Evolutionary conservation across 139 green algal genomes (phyloP).

Genomic region (Chlorella sp.): DNA sequence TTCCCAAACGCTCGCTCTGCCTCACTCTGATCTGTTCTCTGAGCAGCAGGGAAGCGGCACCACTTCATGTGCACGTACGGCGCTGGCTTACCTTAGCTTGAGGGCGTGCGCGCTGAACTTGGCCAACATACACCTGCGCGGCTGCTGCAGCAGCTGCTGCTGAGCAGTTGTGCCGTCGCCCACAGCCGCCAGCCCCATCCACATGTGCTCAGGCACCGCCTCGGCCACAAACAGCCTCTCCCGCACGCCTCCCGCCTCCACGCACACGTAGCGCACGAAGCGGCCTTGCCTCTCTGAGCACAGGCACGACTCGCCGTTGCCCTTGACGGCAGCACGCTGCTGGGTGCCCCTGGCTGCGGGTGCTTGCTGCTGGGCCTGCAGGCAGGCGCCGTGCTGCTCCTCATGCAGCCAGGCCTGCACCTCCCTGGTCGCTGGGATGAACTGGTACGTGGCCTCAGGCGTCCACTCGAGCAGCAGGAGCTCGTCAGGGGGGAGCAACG

Average conservation of each 20-base stretch:
- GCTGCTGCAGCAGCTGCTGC: background rate
- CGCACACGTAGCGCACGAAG: background rate
- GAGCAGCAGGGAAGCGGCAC: no score
- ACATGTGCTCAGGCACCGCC: no score
- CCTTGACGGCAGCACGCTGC: no score
- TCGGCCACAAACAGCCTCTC: no score
- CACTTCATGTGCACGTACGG: no score
- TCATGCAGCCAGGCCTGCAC: constrained; percentile 47
- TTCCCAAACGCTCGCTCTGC: no score
- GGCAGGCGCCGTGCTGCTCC: constrained; percentile 4
- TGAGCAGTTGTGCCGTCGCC: no score
- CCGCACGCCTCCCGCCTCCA: no score
- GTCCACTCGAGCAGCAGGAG: constrained; percentile 49
- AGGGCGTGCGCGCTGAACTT: background rate
- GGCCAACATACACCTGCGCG: background rate
- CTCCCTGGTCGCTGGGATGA: constrained; percentile 22
- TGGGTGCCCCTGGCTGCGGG: no score
- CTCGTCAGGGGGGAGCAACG: constrained; percentile 36
- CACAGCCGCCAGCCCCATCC: no score
- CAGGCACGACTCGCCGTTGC: background rate
- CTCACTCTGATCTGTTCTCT: no score
- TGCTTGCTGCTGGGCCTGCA: constrained; percentile 1
- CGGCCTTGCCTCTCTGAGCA: background rate
- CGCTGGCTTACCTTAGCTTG: constrained; percentile 1
- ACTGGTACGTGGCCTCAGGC: constrained; percentile 35